A percentile compares a stretch with the other conserved stretches of the same genome.
Conservation (phyloP, 2,329 filamentous ascomycete species). For the Aspergillus chevalieri region DNA sequence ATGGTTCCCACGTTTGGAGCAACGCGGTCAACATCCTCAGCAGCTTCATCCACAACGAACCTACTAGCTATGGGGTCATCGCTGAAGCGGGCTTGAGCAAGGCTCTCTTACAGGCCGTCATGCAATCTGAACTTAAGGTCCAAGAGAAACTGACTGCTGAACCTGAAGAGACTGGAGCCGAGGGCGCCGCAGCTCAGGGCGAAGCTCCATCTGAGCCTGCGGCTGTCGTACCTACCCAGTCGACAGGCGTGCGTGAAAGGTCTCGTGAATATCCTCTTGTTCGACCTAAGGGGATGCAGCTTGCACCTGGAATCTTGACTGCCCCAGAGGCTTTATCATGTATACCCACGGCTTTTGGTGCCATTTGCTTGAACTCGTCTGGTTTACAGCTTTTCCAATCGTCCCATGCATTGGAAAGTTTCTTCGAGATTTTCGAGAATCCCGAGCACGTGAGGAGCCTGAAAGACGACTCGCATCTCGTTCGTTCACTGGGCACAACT, state of each 20-base stretch:
- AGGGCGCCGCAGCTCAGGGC: not conserved
- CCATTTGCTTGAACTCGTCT: conserved; percentile 82
- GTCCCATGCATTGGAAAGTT: conserved; percentile 75
- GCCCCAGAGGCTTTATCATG: conserved; percentile 81
- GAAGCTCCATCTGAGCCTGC: conserved; percentile 24
- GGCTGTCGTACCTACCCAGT: conserved; percentile 20
- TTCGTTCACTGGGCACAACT: conserved; percentile 67
- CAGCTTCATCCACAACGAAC: conserved; percentile 97
- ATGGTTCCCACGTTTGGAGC: conserved; percentile 93
- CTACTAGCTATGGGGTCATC: conserved; percentile 93
- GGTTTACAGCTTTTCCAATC: conserved; percentile 83
- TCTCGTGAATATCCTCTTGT: conserved; percentile 25
- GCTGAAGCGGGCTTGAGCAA: conserved; percentile 88
- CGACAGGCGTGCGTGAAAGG: conserved; percentile 14
- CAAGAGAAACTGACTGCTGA: conserved; percentile 26
- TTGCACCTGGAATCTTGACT: conserved; percentile 71
- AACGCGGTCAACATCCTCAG: conserved; percentile 86
- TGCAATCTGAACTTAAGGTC: conserved; percentile 35
- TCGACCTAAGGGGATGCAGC: conserved; percentile 23
- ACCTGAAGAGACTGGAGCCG: conserved; percentile 16
- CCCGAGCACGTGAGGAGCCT: conserved; percentile 80
- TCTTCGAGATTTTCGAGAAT: conserved; percentile 95
- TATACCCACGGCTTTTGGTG: conserved; percentile 81
- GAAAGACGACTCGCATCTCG: conserved; percentile 65
- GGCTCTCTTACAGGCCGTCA: conserved; percentile 77